Base-by-base conservation (phyloP, 2,329 filamentous ascomycete genomes). In the Aureobasidium sp. region DNA sequence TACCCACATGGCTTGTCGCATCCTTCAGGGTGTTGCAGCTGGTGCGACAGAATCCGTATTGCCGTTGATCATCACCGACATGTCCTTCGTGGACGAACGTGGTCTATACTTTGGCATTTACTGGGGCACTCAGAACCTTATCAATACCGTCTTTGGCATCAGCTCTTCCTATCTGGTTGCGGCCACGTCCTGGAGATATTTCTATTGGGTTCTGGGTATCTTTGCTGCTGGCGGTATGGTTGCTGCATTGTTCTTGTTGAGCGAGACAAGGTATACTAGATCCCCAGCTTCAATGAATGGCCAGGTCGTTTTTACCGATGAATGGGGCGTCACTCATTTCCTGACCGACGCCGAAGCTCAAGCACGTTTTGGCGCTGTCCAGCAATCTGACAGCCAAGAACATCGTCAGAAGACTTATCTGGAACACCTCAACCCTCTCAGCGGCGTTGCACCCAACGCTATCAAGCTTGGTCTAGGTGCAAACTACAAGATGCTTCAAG, bases 231-330 rank as follows among this genome's bases (percentile, higher is more conserved):
- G 72, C 6, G 73, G 74, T 1, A 66, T 76, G 9, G 51, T 80
- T 64, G 59, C 78, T 27, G 66, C 74, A 62, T 51, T 77, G 66
- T 70, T 78, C 64, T 61, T 73, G 61, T 66, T 75, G 60, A 72
- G 80, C 63, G 72, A 82, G 72, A 72, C 76, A 0, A 68, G 69
- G 23, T 78, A 73, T 63, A 64, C 70, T n/a, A 72, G 75, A 0
- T 70, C 70, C 0, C 68, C 73, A 0, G 68, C 71, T n/a, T 67
- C 68, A 1, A 29, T 75, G 12, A 69, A 75, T 36, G 74, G 72
- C 0, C 70, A 71, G 6, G 64, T 76, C 10, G 66, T 76, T 1
- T 61, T 75, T 32, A 77, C 75, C 0, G 76, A 76, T 59, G 71
- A 75, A 39, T 77, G 75, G 57, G 73, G 73, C 1, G 73, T 75